Conservation (phyloP, 2,329 filamentous ascomycete genomes). For the Diaporthe citrichinensis region DNA sequence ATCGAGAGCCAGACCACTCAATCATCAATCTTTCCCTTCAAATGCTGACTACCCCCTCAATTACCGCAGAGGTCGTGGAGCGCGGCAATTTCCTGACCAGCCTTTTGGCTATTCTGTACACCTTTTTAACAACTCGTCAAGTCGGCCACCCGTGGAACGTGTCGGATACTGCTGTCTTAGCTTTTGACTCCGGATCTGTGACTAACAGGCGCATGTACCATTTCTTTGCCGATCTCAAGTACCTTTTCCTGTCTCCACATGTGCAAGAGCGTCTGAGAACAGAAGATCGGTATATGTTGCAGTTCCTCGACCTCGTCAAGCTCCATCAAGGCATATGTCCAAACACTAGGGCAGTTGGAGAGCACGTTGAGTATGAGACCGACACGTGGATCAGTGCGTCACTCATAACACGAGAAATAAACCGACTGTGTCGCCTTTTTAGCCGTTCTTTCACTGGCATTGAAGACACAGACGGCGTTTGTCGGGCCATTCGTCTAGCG, state of each 20-base stretch:
- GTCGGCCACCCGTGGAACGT: conserved; percentile 95
- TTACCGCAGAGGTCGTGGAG: conserved; percentile 95
- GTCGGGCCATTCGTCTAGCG: conserved; percentile 78
- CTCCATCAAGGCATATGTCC: conserved; percentile 97
- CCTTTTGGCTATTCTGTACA: conserved; percentile 95
- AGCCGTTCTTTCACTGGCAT: conserved; percentile 86
- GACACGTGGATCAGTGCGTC: conserved; percentile 98
- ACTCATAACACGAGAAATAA: conserved; percentile 94
- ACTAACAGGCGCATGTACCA: conserved; percentile 97
- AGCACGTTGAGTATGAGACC: conserved; percentile 98
- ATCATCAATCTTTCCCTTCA: conserved; percentile 98
- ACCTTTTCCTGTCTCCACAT: conserved; percentile 88
- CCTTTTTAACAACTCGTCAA: conserved; percentile 95
- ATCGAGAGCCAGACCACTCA: conserved; percentile 96
- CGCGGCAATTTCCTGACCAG: conserved; percentile 96
- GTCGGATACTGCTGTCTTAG: conserved; percentile 85
- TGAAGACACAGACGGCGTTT: conserved; percentile 76
- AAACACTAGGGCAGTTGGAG: conserved; percentile 90
- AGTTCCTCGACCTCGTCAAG: conserved; percentile 96
- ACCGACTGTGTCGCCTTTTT: conserved; percentile 89
- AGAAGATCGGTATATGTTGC: conserved; percentile 89
- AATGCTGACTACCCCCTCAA: conserved; percentile 96
- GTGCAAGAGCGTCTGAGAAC: conserved; percentile 87
- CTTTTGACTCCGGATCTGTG: conserved; percentile 94
- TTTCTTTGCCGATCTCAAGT: conserved; percentile 95